Evolutionary conservation across 2,329 filamentous ascomycete species (phyloP), one percentile per base, ranked within the genome.

Genomic region (Fusarium sp.): DNA sequence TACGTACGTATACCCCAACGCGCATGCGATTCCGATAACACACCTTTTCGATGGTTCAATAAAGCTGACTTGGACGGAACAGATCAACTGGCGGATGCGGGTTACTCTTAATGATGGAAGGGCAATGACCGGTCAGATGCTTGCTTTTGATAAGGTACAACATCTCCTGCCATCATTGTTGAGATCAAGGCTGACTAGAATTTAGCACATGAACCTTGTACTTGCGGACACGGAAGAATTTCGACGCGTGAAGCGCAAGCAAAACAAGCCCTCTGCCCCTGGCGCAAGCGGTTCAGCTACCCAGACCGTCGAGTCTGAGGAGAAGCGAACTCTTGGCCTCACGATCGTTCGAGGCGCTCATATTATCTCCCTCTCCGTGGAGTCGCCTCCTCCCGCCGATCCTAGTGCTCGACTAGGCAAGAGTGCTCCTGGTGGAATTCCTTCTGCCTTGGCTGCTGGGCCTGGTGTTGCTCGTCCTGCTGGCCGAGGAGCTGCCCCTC

Each of bases 51-150:
- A 42, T 31, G 10, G 22, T 39, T 56, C 36, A 53, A 36, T 17
- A 36, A 45, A 47, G 56, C 75, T 77, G 52, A 77, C 52, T 36
- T 42, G 38, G 29, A 33, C 39, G 17, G 17, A 45, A 41, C 70
- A 98, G 96, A 97, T 99, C 89, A 98, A 99, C 87, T 98, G 97
- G 88, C 94, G 95, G 84, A 98, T 99, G 95, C 92, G 95, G 81
- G 92, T 98, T 74, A 98, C 95, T 62, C 89, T 99, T 82, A 94
- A 94, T 80, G 96, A 99, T 85, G 94, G 94, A 74, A 92, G 96
- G 80, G 94, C 98, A 83, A 97, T 99, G 91, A 95, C 94, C 44
- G 96, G 95, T 70, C 94, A 98, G 83, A 97, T 99, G 94, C 90
- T 99, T 76, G 96, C 96, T 60, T 99, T 98, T 80, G 96, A 99